Evolutionary conservation across 345 rosid species (phyloP).

Genomic region (Fremontodendron californicum): DNA sequence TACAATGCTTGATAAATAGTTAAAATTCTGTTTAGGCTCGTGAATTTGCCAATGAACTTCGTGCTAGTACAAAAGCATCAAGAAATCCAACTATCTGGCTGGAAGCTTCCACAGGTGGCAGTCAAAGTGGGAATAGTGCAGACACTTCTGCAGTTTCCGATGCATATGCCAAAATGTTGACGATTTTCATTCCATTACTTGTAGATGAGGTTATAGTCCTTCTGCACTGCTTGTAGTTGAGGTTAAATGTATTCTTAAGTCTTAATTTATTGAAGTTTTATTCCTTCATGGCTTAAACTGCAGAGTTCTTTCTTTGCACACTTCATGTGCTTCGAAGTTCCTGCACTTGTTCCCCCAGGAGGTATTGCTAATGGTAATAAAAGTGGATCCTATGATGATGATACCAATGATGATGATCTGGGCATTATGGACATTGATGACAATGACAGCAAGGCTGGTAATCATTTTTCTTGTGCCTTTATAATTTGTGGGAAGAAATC

Average conservation of each 20-base stretch:
- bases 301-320: slow-evolving; percentile 99
- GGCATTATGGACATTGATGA: slow-evolving; percentile 98
- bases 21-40: slow-evolving; percentile 63
- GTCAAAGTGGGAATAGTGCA: slow-evolving; percentile 55
- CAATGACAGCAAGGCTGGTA: slow-evolving; percentile 70
- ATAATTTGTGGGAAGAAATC: slow-evolving; percentile 10
- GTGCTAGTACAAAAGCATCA: slow-evolving; percentile 97
- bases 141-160: slow-evolving; percentile 94
- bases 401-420: slow-evolving; percentile 73
- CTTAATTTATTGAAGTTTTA: slow-evolving; percentile 8
- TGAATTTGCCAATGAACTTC: slow-evolving; percentile 98
- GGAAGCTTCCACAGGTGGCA: slow-evolving; percentile 79
- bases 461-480: slow-evolving; percentile 12
- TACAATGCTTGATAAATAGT: background rate
- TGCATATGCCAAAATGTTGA: slow-evolving; percentile 94
- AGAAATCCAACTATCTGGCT: slow-evolving; percentile 94
- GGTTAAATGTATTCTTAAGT: slow-evolving; percentile 32
- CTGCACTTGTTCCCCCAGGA: slow-evolving; percentile 92
- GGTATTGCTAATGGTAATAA: slow-evolving; percentile 63
- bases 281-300: slow-evolving; percentile 29
- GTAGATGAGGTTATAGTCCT: slow-evolving; percentile 76
- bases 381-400: slow-evolving; percentile 47
- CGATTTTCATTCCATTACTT: slow-evolving; percentile 96
- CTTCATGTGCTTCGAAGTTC: slow-evolving; percentile 99
- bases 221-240: slow-evolving; percentile 84